Percentiles rank a stretch among this genome's conserved stretches.
Evolutionary conservation across 148 eudicot genomes (phyloP).

Genomic region (Chenopodium quinoa): DNA sequence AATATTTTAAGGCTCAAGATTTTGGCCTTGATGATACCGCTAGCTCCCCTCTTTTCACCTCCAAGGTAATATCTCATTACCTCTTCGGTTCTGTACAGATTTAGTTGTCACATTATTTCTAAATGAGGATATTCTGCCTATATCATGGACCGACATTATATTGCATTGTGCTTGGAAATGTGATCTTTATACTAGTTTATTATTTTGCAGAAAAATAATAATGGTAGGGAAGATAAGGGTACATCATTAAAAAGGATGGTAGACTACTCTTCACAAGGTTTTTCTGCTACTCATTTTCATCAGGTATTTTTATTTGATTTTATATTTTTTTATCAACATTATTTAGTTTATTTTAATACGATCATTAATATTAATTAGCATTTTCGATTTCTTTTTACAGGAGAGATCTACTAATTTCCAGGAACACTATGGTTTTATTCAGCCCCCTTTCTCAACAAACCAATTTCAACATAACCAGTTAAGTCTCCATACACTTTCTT

Average conservation of each 20-base stretch:
- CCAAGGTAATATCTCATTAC: conserved; percentile 16
- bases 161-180: not conserved
- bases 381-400: not conserved
- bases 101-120: not conserved
- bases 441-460: not conserved
- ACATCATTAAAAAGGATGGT: conserved; percentile 26
- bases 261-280: conserved; percentile 28
- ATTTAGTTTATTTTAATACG: not conserved
- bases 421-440: conserved; percentile 2
- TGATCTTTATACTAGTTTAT: not conserved
- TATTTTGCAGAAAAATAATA: conserved; percentile 18
- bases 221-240: conserved; percentile 21
- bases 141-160: conserved; percentile 14
- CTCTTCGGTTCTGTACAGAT: not conserved
- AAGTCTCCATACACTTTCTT: conserved; percentile 1
- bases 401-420: conserved; percentile 15
- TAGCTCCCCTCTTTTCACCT: conserved; percentile 28
- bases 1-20: not conserved
- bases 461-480: conserved; percentile 23
- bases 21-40: conserved; percentile 35
- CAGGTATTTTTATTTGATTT: conserved; percentile 9
- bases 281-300: conserved; percentile 26
- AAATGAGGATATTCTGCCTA: too few relatives aligned
- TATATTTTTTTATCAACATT: not conserved
- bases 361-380: not conserved